A percentile compares a stretch with the other conserved stretches of the same genome.
Evolutionary conservation across 768 basidiomycete genomes (phyloP).

Genomic region (Tremella fuciformis): DNA sequence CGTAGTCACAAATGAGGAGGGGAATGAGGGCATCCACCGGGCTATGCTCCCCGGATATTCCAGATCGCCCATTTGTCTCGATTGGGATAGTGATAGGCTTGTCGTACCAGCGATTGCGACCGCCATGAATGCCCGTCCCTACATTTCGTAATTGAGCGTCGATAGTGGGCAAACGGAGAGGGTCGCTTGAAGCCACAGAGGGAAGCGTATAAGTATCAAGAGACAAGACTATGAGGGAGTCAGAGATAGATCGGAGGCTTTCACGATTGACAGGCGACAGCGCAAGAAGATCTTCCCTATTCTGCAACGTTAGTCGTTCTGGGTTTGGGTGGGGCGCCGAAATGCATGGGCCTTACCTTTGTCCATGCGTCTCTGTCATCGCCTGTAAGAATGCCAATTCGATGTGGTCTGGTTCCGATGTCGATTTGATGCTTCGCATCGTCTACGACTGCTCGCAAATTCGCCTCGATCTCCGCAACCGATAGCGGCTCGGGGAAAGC

Average conservation of each 20-base stretch:
- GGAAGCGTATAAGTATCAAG: constrained; percentile 70
- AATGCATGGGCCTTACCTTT: constrained; percentile 56
- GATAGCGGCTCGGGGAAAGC: constrained; percentile 52
- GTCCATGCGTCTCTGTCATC: constrained; percentile 82
- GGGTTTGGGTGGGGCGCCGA: constrained; percentile 5
- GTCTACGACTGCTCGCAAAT: constrained; percentile 55
- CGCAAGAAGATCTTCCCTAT: constrained; percentile 65
- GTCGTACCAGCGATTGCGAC: constrained; percentile 84
- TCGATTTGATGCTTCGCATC: constrained; percentile 62
- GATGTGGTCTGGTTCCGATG: constrained; percentile 60
- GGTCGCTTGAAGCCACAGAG: constrained; percentile 38
- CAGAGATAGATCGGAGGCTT: constrained; percentile 64
- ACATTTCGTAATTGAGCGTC: constrained; percentile 74
- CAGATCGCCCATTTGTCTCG: constrained; percentile 78
- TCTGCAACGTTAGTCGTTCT: constrained; percentile 56
- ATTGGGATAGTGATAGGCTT: constrained; percentile 79
- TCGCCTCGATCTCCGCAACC: constrained; percentile 55
- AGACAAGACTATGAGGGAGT: constrained; percentile 74
- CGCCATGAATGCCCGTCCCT: constrained; percentile 62
- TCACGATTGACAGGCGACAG: constrained; percentile 65
- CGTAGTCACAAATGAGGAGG: constrained; percentile 79
- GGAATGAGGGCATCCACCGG: constrained; percentile 87
- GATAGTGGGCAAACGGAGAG: constrained; percentile 53
- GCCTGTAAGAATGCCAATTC: constrained; percentile 70
- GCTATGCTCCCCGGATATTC: constrained; percentile 85